A percentile compares a stretch with the other conserved stretches of the same genome.
Evolutionary conservation across 2,329 filamentous ascomycete genomes (phyloP).

Genomic region (Penicillium palitans): DNA sequence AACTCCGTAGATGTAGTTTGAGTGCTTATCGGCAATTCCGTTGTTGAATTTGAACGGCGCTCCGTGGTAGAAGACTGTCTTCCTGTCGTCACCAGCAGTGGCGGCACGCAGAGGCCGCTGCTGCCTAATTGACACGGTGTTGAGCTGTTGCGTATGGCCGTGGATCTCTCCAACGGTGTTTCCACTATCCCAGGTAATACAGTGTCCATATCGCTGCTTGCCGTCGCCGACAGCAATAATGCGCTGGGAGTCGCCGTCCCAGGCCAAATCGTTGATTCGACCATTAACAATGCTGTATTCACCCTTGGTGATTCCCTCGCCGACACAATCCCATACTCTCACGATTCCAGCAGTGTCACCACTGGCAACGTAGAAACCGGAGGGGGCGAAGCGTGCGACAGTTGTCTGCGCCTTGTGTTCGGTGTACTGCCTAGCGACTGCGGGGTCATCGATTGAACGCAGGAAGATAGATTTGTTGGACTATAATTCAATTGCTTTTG

Average conservation of each 20-base stretch:
- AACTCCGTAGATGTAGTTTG: constrained; percentile 83
- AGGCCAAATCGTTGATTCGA: constrained; percentile 92
- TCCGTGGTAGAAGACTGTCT: constrained; percentile 88
- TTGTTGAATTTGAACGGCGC: constrained; percentile 94
- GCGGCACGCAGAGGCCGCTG: constrained; percentile 88
- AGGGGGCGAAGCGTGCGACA: constrained; percentile 90
- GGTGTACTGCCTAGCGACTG: constrained; percentile 83
- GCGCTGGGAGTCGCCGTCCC: constrained; percentile 95
- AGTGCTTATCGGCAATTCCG: constrained; percentile 76
- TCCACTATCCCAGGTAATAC: constrained; percentile 91
- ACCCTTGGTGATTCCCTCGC: constrained; percentile 85
- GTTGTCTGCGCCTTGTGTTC: constrained; percentile 86
- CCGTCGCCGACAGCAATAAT: constrained; percentile 96
- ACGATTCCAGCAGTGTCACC: constrained; percentile 84
- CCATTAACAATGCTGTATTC: constrained; percentile 95
- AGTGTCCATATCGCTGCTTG: constrained; percentile 88
- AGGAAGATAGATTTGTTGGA: constrained; percentile 97
- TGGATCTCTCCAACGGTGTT: constrained; percentile 94
- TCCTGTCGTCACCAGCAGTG: constrained; percentile 86
- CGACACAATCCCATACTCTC: constrained; percentile 84
- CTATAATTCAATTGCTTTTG: constrained; percentile 48
- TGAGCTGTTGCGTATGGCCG: constrained; percentile 87
- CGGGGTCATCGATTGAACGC: constrained; percentile 87
- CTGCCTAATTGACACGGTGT: constrained; percentile 83
- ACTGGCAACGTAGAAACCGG: constrained; percentile 90